Percentiles rank a stretch among this genome's conserved stretches.
Evolutionary conservation across 352 stramenopile genomes (phyloP).

Genomic region (Phytophthora citrophthora): DNA sequence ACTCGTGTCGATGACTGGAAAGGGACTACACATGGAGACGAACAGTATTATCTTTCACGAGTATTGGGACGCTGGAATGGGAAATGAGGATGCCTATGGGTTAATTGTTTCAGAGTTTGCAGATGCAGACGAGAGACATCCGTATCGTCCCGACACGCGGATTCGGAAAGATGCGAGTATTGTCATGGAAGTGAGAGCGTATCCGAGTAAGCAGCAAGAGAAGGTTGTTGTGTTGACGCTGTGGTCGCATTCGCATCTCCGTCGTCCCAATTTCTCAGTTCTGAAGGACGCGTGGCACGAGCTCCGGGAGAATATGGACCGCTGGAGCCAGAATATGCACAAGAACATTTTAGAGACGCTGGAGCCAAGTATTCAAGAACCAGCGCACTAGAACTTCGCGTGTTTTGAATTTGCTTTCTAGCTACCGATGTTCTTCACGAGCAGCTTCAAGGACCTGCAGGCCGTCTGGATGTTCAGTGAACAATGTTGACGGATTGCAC

Average conservation of each 20-base stretch:
- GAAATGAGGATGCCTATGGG: slow-evolving; percentile 1
- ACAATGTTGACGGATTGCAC: too few species aligned
- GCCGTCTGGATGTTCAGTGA: too few species aligned
- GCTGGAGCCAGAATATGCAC: slow-evolving; percentile 47
- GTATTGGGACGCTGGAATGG: slow-evolving; percentile 12
- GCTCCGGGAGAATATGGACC: slow-evolving; percentile 43
- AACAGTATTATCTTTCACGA: slow-evolving; percentile 37
- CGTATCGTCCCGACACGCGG: slow-evolving; percentile 36
- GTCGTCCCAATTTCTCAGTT: slow-evolving; percentile 28
- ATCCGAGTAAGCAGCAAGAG: slow-evolving; percentile 11
- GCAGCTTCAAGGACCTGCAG: too few species aligned
- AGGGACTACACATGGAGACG: slow-evolving; percentile 37
- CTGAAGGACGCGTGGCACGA: slow-evolving; percentile 27
- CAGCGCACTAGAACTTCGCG: too few species aligned
- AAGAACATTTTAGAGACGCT: slow-evolving; percentile 39
- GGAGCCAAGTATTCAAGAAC: slow-evolving; percentile 1
- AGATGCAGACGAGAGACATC: slow-evolving; percentile 45
- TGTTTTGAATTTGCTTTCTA: too few species aligned
- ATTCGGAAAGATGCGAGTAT: slow-evolving; percentile 41
- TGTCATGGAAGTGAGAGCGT: slow-evolving; percentile 21
- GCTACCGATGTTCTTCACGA: too few species aligned
- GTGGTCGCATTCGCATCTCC: slow-evolving; percentile 41
- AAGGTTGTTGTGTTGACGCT: slow-evolving; percentile 41
- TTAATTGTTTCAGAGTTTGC: slow-evolving; percentile 46
- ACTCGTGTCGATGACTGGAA: slow-evolving; percentile 23